phyloP scores from a whole-genome alignment of 768 basidiomycete genomes.

The Boletus reticulatus region DNA sequence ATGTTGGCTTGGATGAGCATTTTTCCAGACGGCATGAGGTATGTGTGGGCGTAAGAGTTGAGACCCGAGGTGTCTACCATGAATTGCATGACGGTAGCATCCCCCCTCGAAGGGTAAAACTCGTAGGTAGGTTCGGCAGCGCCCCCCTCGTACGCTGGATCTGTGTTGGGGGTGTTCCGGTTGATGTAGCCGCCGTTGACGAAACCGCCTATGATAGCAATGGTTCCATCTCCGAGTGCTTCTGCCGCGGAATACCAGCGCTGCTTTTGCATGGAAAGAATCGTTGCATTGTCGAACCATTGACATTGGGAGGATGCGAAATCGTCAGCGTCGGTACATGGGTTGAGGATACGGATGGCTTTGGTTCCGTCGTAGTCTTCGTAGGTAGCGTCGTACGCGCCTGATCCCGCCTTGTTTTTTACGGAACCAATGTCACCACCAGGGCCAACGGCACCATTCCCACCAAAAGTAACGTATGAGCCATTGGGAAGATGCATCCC shows the following conservation, averaged over 20 bases:
- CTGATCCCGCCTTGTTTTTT: constrained; percentile 43
- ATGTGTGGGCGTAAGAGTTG: constrained; percentile 75
- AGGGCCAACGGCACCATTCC: constrained; percentile 70
- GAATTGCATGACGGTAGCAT: constrained; percentile 59
- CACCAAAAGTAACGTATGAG: constrained; percentile 72
- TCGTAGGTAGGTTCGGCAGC: constrained; percentile 82
- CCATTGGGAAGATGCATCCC: constrained; percentile 83
- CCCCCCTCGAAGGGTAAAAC: constrained; percentile 68
- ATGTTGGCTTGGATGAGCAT: constrained; percentile 83
- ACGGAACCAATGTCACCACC: constrained; percentile 59
- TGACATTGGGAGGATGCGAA: constrained; percentile 52
- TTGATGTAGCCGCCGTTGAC: constrained; percentile 79
- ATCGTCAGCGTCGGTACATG: constrained; percentile 55
- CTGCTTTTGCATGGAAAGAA: constrained; percentile 62
- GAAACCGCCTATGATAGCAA: constrained; percentile 82
- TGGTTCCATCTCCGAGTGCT: constrained; percentile 68
- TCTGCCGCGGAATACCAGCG: constrained; percentile 84
- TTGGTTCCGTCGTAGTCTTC: constrained; percentile 78
- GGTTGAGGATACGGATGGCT: constrained; percentile 78
- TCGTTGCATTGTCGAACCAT: constrained; percentile 68
- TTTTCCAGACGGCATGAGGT: constrained; percentile 71
- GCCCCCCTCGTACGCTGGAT: constrained; percentile 61
- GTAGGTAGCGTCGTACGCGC: constrained; percentile 63
- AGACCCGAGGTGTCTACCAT: constrained; percentile 70
- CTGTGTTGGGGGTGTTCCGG: constrained; percentile 65